Evolutionary conservation across 257 asterid species (phyloP), one percentile per base, ranked within the genome.

Genomic region (Cynanchum wilfordii): DNA sequence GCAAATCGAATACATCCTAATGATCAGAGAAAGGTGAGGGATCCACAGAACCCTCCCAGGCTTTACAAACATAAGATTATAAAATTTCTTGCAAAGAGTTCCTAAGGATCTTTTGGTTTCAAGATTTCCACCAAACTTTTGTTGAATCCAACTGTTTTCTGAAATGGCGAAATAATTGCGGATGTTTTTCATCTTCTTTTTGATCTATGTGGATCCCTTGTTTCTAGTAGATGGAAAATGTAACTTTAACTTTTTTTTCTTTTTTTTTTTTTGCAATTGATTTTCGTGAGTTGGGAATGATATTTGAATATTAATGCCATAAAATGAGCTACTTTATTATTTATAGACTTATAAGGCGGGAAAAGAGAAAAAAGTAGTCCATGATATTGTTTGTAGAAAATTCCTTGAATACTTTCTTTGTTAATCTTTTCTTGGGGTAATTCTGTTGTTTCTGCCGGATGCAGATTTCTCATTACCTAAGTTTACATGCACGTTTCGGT

Each of bases 1-100:
- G 94, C 97, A 57, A 82, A 84, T 83, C 84, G 98, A 83, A 87
- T 92, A 76, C 97, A 95, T 80, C 98, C 97, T 60, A 95, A 95
- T 80, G 93, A 95, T 79, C 86, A 81, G 49, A 85, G 97, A 81
- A 95, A 92, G 99, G 99, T 92, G 2, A 54, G 22, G 25, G 10
- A 19, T 54, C 58, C 58, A 20, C 25, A 20, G 25, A 19, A 54
- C 20, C 25, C 25, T 54, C 25, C 2, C 25, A 19, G 58, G 12
- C 24, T 54, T 19, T 54, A 54, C 58, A 54, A 19, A 19, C 20
- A 22, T 22, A 0, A 54, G 1, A 52, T 52, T 20, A 52, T 19
- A 22, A 52, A 52, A 5, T 19, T 52, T 52, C 24, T 1, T 19
- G 24, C 25, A 20, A 52, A 17, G 24, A 19, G 22, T 51, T 19